Conservation (phyloP, 192 early-diverging fungal genomes). For the Coemansia sp. region DNA sequence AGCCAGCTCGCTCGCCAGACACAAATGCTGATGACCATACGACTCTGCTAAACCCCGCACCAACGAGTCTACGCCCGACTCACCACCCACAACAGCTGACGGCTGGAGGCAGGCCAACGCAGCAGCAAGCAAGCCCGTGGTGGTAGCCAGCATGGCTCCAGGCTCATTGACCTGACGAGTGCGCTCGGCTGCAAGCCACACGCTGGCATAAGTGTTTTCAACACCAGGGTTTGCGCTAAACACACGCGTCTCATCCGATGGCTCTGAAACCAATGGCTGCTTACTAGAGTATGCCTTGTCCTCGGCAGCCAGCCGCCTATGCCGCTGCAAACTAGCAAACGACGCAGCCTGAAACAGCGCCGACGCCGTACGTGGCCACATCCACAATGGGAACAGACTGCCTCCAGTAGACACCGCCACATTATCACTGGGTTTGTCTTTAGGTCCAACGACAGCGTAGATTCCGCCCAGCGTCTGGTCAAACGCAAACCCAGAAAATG, state of each 20-base stretch:
- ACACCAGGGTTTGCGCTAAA: slow-evolving; percentile 44
- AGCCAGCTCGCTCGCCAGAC: slow-evolving; percentile 25
- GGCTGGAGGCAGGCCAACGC: slow-evolving; percentile 21
- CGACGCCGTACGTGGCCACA: slow-evolving; percentile 37
- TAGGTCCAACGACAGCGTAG: background rate
- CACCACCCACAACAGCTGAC: background rate
- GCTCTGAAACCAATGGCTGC: background rate
- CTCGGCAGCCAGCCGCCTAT: slow-evolving; percentile 12
- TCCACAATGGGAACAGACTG: slow-evolving; percentile 31
- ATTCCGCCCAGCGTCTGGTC: slow-evolving; percentile 20
- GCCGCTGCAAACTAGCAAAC: slow-evolving; percentile 25
- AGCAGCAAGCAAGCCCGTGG: slow-evolving; percentile 3
- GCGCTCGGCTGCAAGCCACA: slow-evolving; percentile 33
- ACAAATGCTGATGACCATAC: background rate
- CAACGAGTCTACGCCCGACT: background rate
- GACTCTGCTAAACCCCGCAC: background rate
- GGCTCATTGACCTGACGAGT: background rate
- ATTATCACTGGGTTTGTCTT: background rate
- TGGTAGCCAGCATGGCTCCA: background rate
- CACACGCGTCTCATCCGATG: background rate
- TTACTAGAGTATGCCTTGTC: slow-evolving; percentile 8
- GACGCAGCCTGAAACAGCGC: slow-evolving; percentile 30
- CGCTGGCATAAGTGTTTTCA: slow-evolving; percentile 35
- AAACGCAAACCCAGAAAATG: slow-evolving; percentile 43
- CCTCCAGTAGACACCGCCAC: background rate